Evolutionary conservation across 2,329 filamentous ascomycete species (phyloP), one percentile per base, ranked within the genome.

Genomic region (Penicillium sp.): DNA sequence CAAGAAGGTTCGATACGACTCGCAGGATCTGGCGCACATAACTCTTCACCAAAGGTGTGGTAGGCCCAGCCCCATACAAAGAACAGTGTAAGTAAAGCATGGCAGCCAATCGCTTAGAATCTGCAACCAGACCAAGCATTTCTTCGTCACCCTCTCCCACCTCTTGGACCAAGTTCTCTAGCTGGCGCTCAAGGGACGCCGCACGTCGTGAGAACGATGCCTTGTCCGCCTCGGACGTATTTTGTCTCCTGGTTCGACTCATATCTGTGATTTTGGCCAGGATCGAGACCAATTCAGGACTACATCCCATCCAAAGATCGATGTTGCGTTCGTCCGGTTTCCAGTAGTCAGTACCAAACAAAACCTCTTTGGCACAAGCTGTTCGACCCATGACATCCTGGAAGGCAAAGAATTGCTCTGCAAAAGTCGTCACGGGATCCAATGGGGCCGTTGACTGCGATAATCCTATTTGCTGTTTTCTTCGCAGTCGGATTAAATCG

Each of bases 301-400:
- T 81, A 49, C 79, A 81, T 0, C 79, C 79, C 69, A 81, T 79
- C 80, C 80, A 82, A 0, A 73, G 63, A 56, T 79, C 74, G 40
- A 78, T 75, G 0, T 71, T 69, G 25, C 73, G 70, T 37, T 75
- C 72, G 37, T 72, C 65, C 6, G 72, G 67, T 25, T 68, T 65
- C 80, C 80, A 82, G 56, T 81, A 81, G 50, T 81, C 78, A 31
- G 69, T 71, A 2, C 78, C 79, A 46, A 82, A 82, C 0, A 80
- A 67, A 0, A 78, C 75, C 9, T 77, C 74, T 12, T 80, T 77
- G 3, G 78, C 80, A 51, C 80, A 82, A 0, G 80, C 80, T 0
- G 80, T 82, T 35, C 80, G 74, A 29, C 80, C 80, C 60, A 82
- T 81, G 17, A 81, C 78, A 57, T 82, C 80, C 57, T 82, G 80